Conservation (phyloP, 768 basidiomycete genomes). For the Xerocomus spinulosus region DNA sequence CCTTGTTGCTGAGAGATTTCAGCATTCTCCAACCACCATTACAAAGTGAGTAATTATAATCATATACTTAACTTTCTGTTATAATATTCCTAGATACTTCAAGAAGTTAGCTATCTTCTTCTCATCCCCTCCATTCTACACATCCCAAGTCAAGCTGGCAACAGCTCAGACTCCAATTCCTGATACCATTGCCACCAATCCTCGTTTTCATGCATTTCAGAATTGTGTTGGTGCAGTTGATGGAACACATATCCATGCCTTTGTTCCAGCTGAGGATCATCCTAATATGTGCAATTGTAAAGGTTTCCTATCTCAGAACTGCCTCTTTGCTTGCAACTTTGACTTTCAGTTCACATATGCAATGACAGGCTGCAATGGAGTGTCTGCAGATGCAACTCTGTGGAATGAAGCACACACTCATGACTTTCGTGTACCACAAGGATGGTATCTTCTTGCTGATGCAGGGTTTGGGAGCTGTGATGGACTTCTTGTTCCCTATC, state of each 20-base stretch:
- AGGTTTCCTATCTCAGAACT: not conserved
- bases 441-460: too few species aligned
- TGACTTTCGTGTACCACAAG: constrained; percentile 1
- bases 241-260: not conserved
- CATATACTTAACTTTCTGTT: not conserved
- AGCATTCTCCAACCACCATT: not conserved
- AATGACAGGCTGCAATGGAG: constrained; percentile 5
- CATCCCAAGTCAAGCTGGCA: too few species aligned
- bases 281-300: not conserved
- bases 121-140: not conserved
- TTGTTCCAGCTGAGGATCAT: not conserved
- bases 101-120: not conserved
- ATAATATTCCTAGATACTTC: not conserved
- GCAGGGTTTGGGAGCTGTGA: constrained; percentile 12
- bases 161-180: too few species aligned
- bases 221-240: not conserved
- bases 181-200: too few species aligned
- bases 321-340: not conserved
- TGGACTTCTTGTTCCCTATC: constrained; percentile 26
- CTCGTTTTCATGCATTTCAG: too few species aligned
- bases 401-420: constrained; percentile 6
- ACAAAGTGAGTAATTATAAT: not conserved
- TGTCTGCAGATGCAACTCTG: constrained; percentile 7
- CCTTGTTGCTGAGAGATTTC: not conserved
- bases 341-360: not conserved